Evolutionary conservation across 495 filamentous ascomycete genomes (phyloP).

Genomic region (Physcia stellaris): DNA sequence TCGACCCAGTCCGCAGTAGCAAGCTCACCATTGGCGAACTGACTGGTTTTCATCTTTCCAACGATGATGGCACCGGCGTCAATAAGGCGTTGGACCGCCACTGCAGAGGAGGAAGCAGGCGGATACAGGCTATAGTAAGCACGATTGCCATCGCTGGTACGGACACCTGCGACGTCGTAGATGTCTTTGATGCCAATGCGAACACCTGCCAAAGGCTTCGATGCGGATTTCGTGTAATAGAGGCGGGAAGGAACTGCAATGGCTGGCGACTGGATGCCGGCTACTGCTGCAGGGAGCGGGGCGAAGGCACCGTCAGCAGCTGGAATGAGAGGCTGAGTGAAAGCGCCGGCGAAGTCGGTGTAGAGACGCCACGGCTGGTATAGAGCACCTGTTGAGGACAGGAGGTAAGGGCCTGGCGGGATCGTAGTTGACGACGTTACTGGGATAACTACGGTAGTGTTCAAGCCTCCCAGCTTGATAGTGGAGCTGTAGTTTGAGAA

Average conservation of each 20-base stretch:
- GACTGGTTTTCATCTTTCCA: conserved; percentile 44
- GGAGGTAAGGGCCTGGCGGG: conserved; percentile 35
- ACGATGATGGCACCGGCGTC: conserved; percentile 45
- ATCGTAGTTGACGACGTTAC: conserved; percentile 11
- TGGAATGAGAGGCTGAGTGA: conserved; percentile 20
- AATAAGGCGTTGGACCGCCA: conserved; percentile 39
- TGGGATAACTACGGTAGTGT: background rate
- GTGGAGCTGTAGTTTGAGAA: conserved; percentile 6
- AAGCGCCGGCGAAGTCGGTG: conserved; percentile 29
- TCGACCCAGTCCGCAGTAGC: conserved; percentile 41
- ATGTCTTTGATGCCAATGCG: conserved; percentile 51
- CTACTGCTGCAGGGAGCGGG: conserved; percentile 27
- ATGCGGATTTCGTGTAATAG: conserved; percentile 30
- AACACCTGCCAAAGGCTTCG: conserved; percentile 33
- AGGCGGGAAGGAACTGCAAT: conserved; percentile 41
- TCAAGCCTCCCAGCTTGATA: background rate
- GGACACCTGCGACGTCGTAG: conserved; percentile 40
- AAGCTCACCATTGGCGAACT: conserved; percentile 44
- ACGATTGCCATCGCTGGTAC: conserved; percentile 39
- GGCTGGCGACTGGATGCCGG: conserved; percentile 21
- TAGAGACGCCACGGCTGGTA: conserved; percentile 36
- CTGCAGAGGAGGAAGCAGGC: conserved; percentile 27
- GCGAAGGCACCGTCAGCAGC: conserved; percentile 18
- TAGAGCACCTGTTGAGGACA: conserved; percentile 24
- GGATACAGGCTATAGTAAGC: conserved; percentile 42